Evolutionary conservation across 1,139 yeast genomes (phyloP).

Genomic region (Arxiozyma bovina): DNA sequence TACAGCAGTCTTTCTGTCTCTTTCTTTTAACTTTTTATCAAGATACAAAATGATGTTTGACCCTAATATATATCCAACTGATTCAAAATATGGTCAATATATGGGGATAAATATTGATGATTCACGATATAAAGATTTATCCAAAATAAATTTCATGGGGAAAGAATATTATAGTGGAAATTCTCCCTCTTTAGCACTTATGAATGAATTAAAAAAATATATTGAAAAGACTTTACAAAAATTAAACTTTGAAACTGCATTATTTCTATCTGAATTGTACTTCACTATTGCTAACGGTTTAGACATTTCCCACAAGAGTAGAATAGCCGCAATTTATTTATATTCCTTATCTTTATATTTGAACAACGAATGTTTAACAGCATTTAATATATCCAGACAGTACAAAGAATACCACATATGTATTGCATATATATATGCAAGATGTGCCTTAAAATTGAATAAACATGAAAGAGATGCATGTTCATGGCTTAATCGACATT

Average conservation of each 20-base stretch:
- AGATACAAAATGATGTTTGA: neutral
- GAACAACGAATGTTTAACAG: conserved; percentile 19
- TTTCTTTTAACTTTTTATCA: no score
- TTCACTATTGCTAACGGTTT: conserved; percentile 21
- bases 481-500: conserved; percentile 6
- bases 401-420: conserved; percentile 20
- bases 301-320: conserved; percentile 13
- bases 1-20: neutral
- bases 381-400: conserved; percentile 18
- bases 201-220: conserved; percentile 8
- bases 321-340: conserved; percentile 21
- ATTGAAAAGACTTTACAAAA: conserved; percentile 19
- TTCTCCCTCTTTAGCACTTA: conserved; percentile 1
- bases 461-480: conserved; percentile 18
- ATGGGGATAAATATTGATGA: neutral
- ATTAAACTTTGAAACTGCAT: conserved; percentile 27
- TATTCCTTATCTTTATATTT: conserved; percentile 25
- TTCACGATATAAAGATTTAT: neutral
- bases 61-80: neutral
- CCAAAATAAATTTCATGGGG: neutral
- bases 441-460: conserved; percentile 21
- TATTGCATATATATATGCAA: conserved; percentile 23
- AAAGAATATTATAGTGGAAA: conserved; percentile 4
- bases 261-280: conserved; percentile 25
- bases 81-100: neutral